Evolutionary conservation across 2,329 filamentous ascomycete genomes (phyloP), one percentile per base, ranked within the genome.

Genomic region (Pyricularia pennisetigena): DNA sequence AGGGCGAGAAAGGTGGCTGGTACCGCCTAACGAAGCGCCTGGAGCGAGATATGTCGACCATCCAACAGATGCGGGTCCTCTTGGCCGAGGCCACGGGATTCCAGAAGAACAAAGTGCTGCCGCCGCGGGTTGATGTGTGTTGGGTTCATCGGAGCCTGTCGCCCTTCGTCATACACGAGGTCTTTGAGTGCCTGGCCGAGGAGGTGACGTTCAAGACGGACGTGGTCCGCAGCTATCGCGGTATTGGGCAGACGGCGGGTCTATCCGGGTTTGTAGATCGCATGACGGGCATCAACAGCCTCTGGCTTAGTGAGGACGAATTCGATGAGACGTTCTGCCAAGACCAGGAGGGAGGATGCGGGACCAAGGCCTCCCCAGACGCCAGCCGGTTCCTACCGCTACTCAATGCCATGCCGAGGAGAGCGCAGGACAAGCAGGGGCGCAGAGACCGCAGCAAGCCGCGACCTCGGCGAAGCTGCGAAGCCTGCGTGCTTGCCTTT

Each of bases 401-500:
- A 32, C 26, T n/a, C 7, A 64, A 57, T n/a, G 67, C 61, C 32
- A 59, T 67, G 5, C 28, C 20, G 4, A 20, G 54, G 26, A 29
- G 28, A 20, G 24, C 26, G 12, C 20, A 16, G 16, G 65, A 66
- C 28, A 26, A 24, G 24, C 28, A 35, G 26, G 49, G 28, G 7
- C 8, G 16, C 26, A 57, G 32, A 28, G 20, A 61, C 49, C 28
- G 29, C 49, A 20, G n/a, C 16, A 32, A 24, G 24, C 54, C 41
- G 4, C n/a, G 12, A 8, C 3, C 26, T n/a, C 54, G 28, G 20
- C 54, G 28, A 20, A 67, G 66, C 16, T 88, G 85, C 70, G 81
- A 85, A 71, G 85, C 83, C 1, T 88, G 85, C 70, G 81, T 85
- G 30, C 73, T 87, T 14, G 78, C 82, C 1, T 76, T 78, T 3